Conservation (phyloP, 345 rosid species). For the Arabis alpina region DNA sequence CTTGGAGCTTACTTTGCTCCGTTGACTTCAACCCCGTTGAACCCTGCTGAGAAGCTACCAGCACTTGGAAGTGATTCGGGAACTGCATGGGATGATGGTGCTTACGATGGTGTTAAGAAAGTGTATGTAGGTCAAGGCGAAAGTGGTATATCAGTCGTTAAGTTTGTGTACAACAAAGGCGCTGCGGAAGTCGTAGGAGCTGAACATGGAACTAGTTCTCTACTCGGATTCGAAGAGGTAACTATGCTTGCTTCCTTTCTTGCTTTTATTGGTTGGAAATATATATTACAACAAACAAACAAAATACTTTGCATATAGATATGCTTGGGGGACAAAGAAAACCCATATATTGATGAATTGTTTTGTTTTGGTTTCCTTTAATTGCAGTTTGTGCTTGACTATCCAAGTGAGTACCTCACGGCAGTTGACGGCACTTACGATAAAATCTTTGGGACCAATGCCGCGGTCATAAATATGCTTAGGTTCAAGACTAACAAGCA, state of each 20-base stretch:
- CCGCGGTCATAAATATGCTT: constrained; percentile 23
- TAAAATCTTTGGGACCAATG: constrained; percentile 19
- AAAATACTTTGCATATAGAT: no score
- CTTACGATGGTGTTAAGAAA: constrained; percentile 37
- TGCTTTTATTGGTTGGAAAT: no score
- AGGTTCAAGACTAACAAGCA: constrained; percentile 39
- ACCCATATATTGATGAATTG: not conserved
- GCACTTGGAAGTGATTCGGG: constrained; percentile 38
- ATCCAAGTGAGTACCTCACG: constrained; percentile 43
- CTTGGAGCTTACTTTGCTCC: constrained; percentile 43
- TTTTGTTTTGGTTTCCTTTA: not conserved
- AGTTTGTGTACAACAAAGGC: constrained; percentile 34
- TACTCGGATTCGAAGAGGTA: constrained; percentile 40
- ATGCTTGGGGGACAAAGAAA: no score
- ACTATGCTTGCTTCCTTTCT: not conserved
- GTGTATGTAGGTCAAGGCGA: constrained; percentile 37
- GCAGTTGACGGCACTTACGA: constrained; percentile 25
- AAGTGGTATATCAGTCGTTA: constrained; percentile 32
- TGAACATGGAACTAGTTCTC: constrained; percentile 31
- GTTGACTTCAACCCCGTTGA: constrained; percentile 3
- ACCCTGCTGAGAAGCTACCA: constrained; percentile 13
- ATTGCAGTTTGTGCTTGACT: constrained; percentile 36
- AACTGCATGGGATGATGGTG: constrained; percentile 43
- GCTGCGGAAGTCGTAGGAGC: not conserved
- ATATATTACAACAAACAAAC: no score